These are phyloP conservation scores for Trichoderma brevicompactum DNA, from an alignment of 2,329 filamentous ascomycete species.

Conservation along the genomic window DNA sequence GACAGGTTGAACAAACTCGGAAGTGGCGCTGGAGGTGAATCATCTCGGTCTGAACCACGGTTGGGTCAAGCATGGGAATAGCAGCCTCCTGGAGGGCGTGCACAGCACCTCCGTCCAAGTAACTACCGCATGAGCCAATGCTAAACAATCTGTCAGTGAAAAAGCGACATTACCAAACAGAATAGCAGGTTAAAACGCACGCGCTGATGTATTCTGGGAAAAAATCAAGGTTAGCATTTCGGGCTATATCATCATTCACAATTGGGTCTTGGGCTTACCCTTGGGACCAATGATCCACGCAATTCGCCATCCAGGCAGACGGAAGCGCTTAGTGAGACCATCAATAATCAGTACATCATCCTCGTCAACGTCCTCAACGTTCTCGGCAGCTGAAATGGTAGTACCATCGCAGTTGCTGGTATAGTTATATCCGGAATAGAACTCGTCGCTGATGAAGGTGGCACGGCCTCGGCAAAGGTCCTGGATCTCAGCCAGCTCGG, in stretches of 20 bases:
- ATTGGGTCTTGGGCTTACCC: constrained; percentile 41
- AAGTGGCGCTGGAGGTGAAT: constrained; percentile 86
- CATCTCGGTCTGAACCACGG: constrained; percentile 83
- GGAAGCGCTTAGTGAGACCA: constrained; percentile 94
- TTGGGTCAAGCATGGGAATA: constrained; percentile 88
- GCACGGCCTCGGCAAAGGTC: constrained; percentile 89
- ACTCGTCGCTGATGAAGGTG: constrained; percentile 94
- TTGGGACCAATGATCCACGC: constrained; percentile 96
- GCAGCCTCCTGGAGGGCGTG: constrained; percentile 96
- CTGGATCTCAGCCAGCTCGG: constrained; percentile 87
- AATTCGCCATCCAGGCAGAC: constrained; percentile 93
- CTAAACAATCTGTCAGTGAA: constrained; percentile 37
- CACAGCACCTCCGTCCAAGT: constrained; percentile 92
- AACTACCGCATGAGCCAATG: constrained; percentile 88
- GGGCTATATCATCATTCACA: background rate
- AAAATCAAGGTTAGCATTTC: constrained; percentile 20
- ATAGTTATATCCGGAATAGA: constrained; percentile 97
- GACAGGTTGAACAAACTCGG: constrained; percentile 52
- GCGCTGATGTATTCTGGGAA: constrained; percentile 81
- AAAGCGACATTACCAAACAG: background rate
- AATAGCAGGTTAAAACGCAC: constrained; percentile 43
- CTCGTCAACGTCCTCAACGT: constrained; percentile 85
- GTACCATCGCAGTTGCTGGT: constrained; percentile 87
- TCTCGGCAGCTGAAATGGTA: constrained; percentile 86
- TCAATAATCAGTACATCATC: constrained; percentile 95